Evolutionary conservation across 805 yeast genomes (phyloP), one percentile per base, ranked within the genome.

Genomic region (Schwanniomyces sp.): DNA sequence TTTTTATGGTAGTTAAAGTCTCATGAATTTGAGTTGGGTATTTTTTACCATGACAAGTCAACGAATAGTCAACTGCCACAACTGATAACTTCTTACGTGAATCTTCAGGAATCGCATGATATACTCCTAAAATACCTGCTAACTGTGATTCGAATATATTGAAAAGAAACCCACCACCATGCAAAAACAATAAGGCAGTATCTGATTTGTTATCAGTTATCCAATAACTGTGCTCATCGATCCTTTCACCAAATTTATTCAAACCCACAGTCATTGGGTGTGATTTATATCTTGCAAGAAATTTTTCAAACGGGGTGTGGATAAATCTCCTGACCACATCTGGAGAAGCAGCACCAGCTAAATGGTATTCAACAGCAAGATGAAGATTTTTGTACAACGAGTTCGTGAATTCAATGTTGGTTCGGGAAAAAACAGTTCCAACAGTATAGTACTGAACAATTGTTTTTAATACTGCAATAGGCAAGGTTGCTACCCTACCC

Each of bases 331-430:
- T 57, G 21, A 61, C 63, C 44, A 64, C 69, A 0, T 44, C 42
- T 30, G 61, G 58, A 5, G 53, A 44, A 45, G 52, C 60, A 28
- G 54, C 46, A 18, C 58, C 56, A 25, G 69, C 61, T 38, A 67
- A 56, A 45, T 64, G 68, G 40, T 52, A 53, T 40, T 59, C 61
- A 8, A 59, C 55, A 16, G 67, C 43, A 34, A 66, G 48, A 39
- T 63, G 60, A 17, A 67, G 36, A 49, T 67, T 69, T 34, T 67
- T 68, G 53, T 54, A 56, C 9, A 64, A 53, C 10, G 69, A 63
- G 40, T 59, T 44, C 29, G 54, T 50, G 52, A 67, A 66, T 45
- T 68, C 69, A 18, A 44, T 41, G 51, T 56, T 62, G 41, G 70
- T 65, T 14, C 46, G 51, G 18, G 59, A 59, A 52, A 59, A 62